phyloP scores from a whole-genome alignment of 2,329 filamentous ascomycete species.

The Diaporthe vaccinii region DNA sequence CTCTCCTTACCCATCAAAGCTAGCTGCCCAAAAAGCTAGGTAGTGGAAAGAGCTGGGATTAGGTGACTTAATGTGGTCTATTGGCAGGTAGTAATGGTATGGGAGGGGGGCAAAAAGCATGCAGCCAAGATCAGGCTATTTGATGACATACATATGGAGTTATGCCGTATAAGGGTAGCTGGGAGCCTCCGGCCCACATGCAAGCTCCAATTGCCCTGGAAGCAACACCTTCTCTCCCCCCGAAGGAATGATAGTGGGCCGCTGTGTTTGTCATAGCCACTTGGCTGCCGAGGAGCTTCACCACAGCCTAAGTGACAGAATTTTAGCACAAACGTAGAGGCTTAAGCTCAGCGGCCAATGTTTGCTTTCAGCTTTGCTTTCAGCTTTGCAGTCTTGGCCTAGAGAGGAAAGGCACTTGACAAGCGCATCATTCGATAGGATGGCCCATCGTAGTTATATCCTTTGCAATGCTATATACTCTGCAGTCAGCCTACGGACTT shows the following conservation, averaged over 20 bases:
- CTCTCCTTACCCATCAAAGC: background rate
- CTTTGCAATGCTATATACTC: background rate
- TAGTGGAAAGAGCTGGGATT: background rate
- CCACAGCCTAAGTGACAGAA: background rate
- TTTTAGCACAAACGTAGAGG: no score
- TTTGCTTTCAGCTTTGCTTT: background rate
- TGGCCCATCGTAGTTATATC: background rate
- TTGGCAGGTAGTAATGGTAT: background rate
- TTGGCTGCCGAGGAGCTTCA: background rate
- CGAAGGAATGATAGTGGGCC: background rate
- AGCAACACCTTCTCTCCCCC: background rate
- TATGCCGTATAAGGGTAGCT: background rate
- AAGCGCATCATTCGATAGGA: background rate
- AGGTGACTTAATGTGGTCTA: background rate
- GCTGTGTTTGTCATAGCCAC: background rate
- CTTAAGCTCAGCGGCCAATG: background rate
- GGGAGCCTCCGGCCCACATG: background rate
- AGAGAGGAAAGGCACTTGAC: background rate
- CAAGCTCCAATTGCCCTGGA: background rate
- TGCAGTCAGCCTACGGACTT: background rate
- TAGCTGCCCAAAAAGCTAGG: background rate
- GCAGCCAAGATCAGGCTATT: conserved; percentile 8
- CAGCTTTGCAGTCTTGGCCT: background rate
- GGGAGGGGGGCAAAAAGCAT: background rate
- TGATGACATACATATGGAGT: conserved; percentile 3